Base-by-base conservation (phyloP, 805 yeast species). In the Lipomyces yamadae region DNA sequence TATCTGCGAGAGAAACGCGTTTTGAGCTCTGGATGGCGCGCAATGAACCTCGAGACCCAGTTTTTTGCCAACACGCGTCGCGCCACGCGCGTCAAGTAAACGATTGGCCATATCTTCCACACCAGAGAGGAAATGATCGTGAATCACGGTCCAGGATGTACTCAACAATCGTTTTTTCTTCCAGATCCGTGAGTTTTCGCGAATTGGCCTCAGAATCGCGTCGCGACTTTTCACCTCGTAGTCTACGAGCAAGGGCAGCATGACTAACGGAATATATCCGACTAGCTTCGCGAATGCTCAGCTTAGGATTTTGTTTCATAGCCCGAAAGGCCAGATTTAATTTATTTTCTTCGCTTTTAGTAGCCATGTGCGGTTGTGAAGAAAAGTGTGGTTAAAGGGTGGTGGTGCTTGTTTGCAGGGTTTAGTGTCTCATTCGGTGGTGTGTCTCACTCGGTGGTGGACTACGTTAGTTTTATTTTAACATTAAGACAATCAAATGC, bases 51-150 rank as follows among this genome's bases (percentile, higher is more conserved):
- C 30, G 57, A 18, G 52, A 35, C 18, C 57, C 62, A 60, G 45
- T 39, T 39, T 13, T n/a, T 1, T 7, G 45, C 45, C 45, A 34
- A 29, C 35, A 34, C 58, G 58, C 29, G n/a, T n/a, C n/a, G n/a
- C n/a, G n/a, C n/a, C n/a, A n/a, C n/a, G n/a, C n/a, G n/a, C n/a
- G 39, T 5, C 58, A 30, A 55, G 39, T 30, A 55, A 55, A 7
- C 24, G 42, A 24, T 24, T 57, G 0, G 52, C 60, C 52, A 57
- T 35, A 57, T 57, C 60, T 34, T 57, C 60, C 45, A 57, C 60
- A 57, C 29, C 50, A 57, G 29, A 39, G 45, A 18, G 50, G 24
- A 57, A 57, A 57, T 57, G 48, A 39, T 57, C 60, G 50, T 30
- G 60, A 32, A 57, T 34, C 60, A 32, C 1, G 33, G 60, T 35